A percentile compares a stretch with the other conserved stretches of the same genome.
Conservation (phyloP, 768 basidiomycete species). For the Pisolithus orientalis region DNA sequence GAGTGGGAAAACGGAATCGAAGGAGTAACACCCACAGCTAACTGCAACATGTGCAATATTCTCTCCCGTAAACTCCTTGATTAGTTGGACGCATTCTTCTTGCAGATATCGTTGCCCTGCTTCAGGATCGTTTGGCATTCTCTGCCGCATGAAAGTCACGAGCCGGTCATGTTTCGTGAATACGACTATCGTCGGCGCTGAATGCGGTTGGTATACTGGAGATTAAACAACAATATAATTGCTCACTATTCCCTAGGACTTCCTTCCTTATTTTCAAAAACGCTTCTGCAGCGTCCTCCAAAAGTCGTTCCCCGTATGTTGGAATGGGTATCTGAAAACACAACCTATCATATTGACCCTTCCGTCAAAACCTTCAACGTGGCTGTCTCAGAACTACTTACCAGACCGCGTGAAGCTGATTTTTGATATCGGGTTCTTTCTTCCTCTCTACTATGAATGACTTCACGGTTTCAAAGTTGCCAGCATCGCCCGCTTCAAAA, state of each 20-base stretch:
- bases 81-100: too few species aligned
- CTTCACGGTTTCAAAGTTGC: slow-evolving; percentile 3
- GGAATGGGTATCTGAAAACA: slow-evolving; percentile 2
- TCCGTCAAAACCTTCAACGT: not conserved
- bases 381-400: not conserved
- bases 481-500: slow-evolving; percentile 9
- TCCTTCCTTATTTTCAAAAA: not conserved
- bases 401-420: slow-evolving; percentile 11
- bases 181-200: slow-evolving; percentile 1
- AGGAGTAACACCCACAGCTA: too few species aligned
- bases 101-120: not conserved
- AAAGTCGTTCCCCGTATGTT: not conserved
- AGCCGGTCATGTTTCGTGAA: too few species aligned
- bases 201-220: not conserved
- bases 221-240: not conserved
- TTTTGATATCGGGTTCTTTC: not conserved
- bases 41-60: too few species aligned
- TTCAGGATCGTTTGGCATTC: not conserved
- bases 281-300: slow-evolving; percentile 1
- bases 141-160: not conserved
- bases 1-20: too few species aligned
- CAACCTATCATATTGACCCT: not conserved
- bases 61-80: too few species aligned
- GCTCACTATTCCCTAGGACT: slow-evolving; percentile 2
- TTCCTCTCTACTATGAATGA: slow-evolving; percentile 5